Base-by-base conservation (phyloP, 768 basidiomycete species). In the Sistotremastrum niveocremeum region DNA sequence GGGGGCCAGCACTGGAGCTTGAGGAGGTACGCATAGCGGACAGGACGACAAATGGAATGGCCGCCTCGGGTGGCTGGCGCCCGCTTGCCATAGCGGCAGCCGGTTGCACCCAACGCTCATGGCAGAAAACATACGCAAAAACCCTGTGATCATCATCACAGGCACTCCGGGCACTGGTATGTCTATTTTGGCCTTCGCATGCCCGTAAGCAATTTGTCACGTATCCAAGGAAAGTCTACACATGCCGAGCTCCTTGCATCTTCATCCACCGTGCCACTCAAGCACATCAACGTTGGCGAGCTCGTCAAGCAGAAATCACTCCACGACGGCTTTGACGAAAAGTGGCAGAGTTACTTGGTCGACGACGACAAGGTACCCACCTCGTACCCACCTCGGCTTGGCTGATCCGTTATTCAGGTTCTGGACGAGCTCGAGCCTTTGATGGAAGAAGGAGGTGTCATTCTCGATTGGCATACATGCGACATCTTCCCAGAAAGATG, bases 391-490 rank as follows among this genome's bases (percentile, higher is more conserved):
- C 32, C 8, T n/a, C 10, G n/a, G 20, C 20, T 20, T 20, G 20
- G 20, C 20, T 20, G 20, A 20, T 20, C 20, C 20, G 20, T 10
- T 10, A n/a, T n/a, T 43, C 56, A 95, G 91, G 67, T 95, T 30
- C 64, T 97, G 20, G 91, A 97, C 57, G 84, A 89, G 59, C 70
- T 97, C 29, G 90, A 95, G 60, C 73, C 79, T 0, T 56, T 84
- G 30, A 74, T 73, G 0, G 63, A 72, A 0, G 66, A 64, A 39
- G 91, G 89, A 6, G 87, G 87, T 11, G 64, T 91, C 50, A 77
- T 95, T 46, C 79, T 95, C 31, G 90, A 95, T 62, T 94, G 91
- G 88, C 90, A 95, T 59, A 85, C 85, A 20, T 91, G 88, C 63
- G 90, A 90, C 51, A 63, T 80, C 34, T 99, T 93, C 54, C 95